Conservation (phyloP, 2,329 filamentous ascomycete genomes). For the Westerdykella aurantiaca region DNA sequence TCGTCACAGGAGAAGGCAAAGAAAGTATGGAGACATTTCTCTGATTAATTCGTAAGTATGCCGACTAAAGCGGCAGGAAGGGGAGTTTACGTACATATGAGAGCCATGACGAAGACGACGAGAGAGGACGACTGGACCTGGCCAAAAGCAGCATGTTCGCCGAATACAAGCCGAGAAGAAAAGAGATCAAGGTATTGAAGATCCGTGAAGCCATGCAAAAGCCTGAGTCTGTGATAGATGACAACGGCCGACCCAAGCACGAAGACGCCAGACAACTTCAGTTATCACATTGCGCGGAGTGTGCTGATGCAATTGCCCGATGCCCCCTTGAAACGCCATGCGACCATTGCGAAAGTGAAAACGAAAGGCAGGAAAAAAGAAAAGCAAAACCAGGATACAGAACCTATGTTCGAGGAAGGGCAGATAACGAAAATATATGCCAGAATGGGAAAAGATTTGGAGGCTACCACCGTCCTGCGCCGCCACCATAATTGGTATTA, state of each 20-base stretch:
- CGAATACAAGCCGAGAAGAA: slow-evolving; percentile 25
- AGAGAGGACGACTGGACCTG: slow-evolving; percentile 35
- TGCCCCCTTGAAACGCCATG: slow-evolving; percentile 34
- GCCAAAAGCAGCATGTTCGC: slow-evolving; percentile 31
- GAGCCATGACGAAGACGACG: slow-evolving; percentile 44
- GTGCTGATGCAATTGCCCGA: slow-evolving; percentile 37
- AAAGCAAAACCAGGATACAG: slow-evolving; percentile 28
- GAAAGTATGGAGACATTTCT: slow-evolving; percentile 28
- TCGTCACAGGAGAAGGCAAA: slow-evolving; percentile 35
- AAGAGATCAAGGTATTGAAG: slow-evolving; percentile 28
- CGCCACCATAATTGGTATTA: slow-evolving; percentile 47
- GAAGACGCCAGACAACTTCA: slow-evolving; percentile 36
- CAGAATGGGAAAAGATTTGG: slow-evolving; percentile 19
- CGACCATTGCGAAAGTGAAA: slow-evolving; percentile 23
- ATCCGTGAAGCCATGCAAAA: slow-evolving; percentile 30
- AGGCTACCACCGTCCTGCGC: slow-evolving; percentile 35
- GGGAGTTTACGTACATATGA: slow-evolving; percentile 42
- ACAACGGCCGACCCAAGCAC: slow-evolving; percentile 23
- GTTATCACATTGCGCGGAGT: slow-evolving; percentile 24
- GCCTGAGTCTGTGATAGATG: slow-evolving; percentile 20
- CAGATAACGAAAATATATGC: slow-evolving; percentile 23
- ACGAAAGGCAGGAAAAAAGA: slow-evolving; percentile 13
- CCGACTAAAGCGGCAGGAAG: slow-evolving; percentile 37
- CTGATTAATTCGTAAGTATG: slow-evolving; percentile 40
- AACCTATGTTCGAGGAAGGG: slow-evolving; percentile 6